A percentile compares a stretch with the other conserved stretches of the same genome.
These are phyloP conservation scores for Albugo laibachii DNA, from an alignment of 352 stramenopile species.

Conservation along the genomic window DNA sequence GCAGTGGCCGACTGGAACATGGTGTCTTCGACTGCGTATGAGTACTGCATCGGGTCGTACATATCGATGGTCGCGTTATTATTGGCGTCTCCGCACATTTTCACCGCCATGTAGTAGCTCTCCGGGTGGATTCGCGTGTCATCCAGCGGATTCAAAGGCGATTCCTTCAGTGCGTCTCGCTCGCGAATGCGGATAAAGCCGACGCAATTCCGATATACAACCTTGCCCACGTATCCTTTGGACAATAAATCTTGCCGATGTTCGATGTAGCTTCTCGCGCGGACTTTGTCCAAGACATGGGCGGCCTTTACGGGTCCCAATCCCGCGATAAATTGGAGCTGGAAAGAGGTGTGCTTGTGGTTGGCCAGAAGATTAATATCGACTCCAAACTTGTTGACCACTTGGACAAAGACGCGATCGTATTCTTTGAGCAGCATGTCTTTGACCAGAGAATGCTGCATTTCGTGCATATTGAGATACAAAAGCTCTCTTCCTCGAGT, in stretches of 20 bases:
- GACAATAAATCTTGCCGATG: constrained; percentile 71
- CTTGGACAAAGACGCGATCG: constrained; percentile 67
- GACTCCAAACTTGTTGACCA: constrained; percentile 76
- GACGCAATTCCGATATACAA: constrained; percentile 76
- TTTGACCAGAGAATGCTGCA: constrained; percentile 75
- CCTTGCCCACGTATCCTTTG: constrained; percentile 63
- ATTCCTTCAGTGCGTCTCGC: constrained; percentile 62
- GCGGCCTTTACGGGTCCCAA: constrained; percentile 66
- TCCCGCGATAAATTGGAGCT: constrained; percentile 75
- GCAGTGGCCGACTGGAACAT: constrained; percentile 80
- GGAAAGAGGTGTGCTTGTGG: constrained; percentile 73
- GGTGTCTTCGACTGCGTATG: constrained; percentile 77
- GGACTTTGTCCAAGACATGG: constrained; percentile 63
- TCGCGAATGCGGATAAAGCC: constrained; percentile 78
- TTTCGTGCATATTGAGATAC: constrained; percentile 69
- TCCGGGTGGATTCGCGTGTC: constrained; percentile 78
- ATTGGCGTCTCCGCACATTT: constrained; percentile 80
- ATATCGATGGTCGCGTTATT: constrained; percentile 84
- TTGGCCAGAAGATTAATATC: constrained; percentile 81
- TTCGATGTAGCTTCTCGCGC: constrained; percentile 70
- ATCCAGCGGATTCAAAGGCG: constrained; percentile 69
- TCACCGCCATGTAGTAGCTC: constrained; percentile 84
- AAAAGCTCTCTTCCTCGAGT: constrained; percentile 55
- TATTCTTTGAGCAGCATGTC: constrained; percentile 72
- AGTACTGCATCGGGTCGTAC: constrained; percentile 82